Conservation (phyloP, 2,329 filamentous ascomycete species). For the Tolypocladium cylindrosporum region DNA sequence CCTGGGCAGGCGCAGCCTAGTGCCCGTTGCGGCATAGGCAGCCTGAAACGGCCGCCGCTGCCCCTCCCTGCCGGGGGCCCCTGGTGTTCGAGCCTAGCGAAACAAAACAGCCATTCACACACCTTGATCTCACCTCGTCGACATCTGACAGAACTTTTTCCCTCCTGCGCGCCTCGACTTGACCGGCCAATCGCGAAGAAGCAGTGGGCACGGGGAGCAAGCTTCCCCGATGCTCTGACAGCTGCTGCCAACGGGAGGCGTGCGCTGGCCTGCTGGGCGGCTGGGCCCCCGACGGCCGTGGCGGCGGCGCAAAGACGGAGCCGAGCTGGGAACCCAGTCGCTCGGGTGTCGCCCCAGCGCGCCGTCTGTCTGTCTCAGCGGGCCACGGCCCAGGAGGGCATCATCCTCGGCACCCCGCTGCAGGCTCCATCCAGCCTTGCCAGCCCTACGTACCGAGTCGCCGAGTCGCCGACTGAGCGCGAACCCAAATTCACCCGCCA, state of each 20-base stretch:
- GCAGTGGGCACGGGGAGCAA: neutral
- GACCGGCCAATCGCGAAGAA: constrained; percentile 3
- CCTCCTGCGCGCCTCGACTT: neutral
- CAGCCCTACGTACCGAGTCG: neutral
- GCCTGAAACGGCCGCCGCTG: neutral
- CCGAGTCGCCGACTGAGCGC: neutral
- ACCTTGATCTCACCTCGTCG: constrained; percentile 1
- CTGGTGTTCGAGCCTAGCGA: neutral
- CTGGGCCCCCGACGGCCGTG: neutral
- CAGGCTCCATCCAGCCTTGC: neutral
- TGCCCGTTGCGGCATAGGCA: neutral
- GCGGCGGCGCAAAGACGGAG: neutral
- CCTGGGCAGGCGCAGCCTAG: neutral
- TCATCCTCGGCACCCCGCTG: neutral
- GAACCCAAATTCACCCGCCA: neutral
- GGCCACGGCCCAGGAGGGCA: too few relatives aligned
- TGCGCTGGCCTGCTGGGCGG: neutral
- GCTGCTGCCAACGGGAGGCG: neutral
- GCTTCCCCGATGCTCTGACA: neutral
- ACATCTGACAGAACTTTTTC: neutral
- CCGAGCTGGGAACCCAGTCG: neutral
- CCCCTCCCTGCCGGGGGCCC: neutral
- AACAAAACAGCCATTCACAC: neutral
- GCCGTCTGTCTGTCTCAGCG: neutral
- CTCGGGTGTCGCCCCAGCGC: neutral